Conservation (phyloP, 2,329 filamentous ascomycete genomes). For the Penicillium sp. region DNA sequence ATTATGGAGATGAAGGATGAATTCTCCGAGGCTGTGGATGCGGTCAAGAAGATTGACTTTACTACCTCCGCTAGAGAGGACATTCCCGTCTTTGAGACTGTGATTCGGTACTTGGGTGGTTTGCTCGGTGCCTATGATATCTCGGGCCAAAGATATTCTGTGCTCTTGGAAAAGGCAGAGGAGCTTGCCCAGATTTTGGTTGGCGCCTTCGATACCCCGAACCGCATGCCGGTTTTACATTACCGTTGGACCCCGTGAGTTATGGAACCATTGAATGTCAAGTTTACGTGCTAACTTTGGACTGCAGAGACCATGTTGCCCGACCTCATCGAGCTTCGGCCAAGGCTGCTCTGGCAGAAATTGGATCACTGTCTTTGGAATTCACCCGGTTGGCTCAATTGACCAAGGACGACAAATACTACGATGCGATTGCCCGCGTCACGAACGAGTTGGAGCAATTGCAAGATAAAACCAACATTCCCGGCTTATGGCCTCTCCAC, state of each 20-base stretch:
- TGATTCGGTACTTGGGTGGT: constrained; percentile 85
- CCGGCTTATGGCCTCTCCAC: constrained; percentile 73
- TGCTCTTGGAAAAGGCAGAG: constrained; percentile 71
- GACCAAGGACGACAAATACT: constrained; percentile 76
- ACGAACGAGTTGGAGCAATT: constrained; percentile 72
- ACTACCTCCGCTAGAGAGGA: constrained; percentile 62
- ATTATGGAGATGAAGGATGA: constrained; percentile 76
- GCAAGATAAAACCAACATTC: constrained; percentile 65
- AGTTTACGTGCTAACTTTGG: constrained; percentile 3
- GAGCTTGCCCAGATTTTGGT: constrained; percentile 77
- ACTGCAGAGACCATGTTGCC: constrained; percentile 48
- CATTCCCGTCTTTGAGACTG: constrained; percentile 90
- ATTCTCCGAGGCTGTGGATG: constrained; percentile 71
- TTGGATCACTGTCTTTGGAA: constrained; percentile 78
- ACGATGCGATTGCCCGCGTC: constrained; percentile 82
- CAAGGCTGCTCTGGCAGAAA: constrained; percentile 59
- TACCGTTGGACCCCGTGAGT: constrained; percentile 69
- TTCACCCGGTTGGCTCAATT: constrained; percentile 86
- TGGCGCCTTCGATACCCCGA: constrained; percentile 83
- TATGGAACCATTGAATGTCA: background rate
- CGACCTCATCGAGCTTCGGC: constrained; percentile 59
- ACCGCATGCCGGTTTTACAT: constrained; percentile 81
- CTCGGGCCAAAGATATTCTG: constrained; percentile 63
- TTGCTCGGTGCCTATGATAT: constrained; percentile 83
- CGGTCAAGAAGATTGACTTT: constrained; percentile 73